Evolutionary conservation across 805 yeast genomes (phyloP).

Genomic region (Yamadazyma olivae): DNA sequence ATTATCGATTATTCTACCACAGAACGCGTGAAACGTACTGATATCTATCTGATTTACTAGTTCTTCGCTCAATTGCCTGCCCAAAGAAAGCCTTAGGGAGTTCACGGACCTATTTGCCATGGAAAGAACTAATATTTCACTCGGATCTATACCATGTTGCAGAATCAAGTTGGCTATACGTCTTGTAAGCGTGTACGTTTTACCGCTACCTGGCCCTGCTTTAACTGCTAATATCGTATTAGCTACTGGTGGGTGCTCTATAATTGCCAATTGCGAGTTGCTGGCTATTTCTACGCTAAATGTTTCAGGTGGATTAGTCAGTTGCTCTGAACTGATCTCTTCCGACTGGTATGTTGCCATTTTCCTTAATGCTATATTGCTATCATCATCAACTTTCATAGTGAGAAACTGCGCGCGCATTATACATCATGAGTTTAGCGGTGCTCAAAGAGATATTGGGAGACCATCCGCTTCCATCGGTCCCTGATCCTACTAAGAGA

Average conservation of each 20-base stretch:
- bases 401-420: too few species aligned
- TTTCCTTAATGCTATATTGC: too few species aligned
- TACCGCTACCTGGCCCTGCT: conserved; percentile 79
- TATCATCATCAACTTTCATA: too few species aligned
- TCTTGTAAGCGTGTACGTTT: conserved; percentile 56
- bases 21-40: conserved; percentile 63
- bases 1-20: conserved; percentile 46
- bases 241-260: conserved; percentile 37
- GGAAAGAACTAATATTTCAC: conserved; percentile 58
- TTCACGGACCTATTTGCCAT: conserved; percentile 70
- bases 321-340: too few species aligned
- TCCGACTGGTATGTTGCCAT: too few species aligned
- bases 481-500: not conserved
- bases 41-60: conserved; percentile 36
- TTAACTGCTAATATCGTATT: conserved; percentile 46
- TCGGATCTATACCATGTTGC: conserved; percentile 39
- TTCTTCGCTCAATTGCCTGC: conserved; percentile 20
- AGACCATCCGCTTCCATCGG: not conserved
- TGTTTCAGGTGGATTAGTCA: too few species aligned
- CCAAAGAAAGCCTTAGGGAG: conserved; percentile 35
- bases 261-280: conserved; percentile 43
- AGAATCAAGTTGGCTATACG: conserved; percentile 49
- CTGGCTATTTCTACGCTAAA: conserved; percentile 4
- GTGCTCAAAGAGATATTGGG: not conserved
- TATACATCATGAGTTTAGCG: not conserved